Evolutionary conservation across 2,329 filamentous ascomycete genomes (phyloP).

Genomic region (Aspergillus fischeri): DNA sequence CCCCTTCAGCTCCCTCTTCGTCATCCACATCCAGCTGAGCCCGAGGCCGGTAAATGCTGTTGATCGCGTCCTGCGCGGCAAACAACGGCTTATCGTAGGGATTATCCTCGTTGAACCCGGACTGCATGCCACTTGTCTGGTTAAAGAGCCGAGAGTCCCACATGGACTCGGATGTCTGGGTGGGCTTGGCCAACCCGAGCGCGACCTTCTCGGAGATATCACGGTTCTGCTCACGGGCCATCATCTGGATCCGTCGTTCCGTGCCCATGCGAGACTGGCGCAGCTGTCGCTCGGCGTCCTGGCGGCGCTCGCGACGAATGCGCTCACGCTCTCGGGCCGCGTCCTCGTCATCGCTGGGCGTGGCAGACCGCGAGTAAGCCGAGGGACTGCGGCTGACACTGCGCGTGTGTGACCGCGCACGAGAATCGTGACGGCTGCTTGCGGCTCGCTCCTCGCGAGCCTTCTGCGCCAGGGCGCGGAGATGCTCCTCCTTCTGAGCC

Average conservation of each 20-base stretch:
- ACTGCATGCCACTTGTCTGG: slow-evolving; percentile 83
- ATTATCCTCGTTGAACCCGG: slow-evolving; percentile 96
- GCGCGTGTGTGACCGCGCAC: slow-evolving; percentile 44
- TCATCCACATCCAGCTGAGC: slow-evolving; percentile 69
- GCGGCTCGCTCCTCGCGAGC: slow-evolving; percentile 74
- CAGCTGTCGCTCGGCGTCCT: slow-evolving; percentile 83
- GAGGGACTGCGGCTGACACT: slow-evolving; percentile 41
- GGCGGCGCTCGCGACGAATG: slow-evolving; percentile 69
- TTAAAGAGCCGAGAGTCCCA: slow-evolving; percentile 96
- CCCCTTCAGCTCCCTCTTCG: slow-evolving; percentile 72
- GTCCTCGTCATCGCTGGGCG: slow-evolving; percentile 60
- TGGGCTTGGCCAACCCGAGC: slow-evolving; percentile 89
- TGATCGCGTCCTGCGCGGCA: slow-evolving; percentile 90
- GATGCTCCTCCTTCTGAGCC: slow-evolving; percentile 83
- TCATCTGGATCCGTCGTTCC: slow-evolving; percentile 83
- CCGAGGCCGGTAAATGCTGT: slow-evolving; percentile 83
- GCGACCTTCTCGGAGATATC: slow-evolving; percentile 98
- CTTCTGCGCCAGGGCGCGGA: slow-evolving; percentile 83
- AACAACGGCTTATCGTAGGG: slow-evolving; percentile 96
- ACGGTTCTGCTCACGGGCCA: slow-evolving; percentile 91
- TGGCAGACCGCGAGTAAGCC: slow-evolving; percentile 42
- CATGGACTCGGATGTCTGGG: slow-evolving; percentile 87
- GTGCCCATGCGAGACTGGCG: slow-evolving; percentile 94
- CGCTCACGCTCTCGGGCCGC: slow-evolving; percentile 72
- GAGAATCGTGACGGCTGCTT: slow-evolving; percentile 44